phyloP scores from a whole-genome alignment of 345 rosid genomes.

The Hibiscus trionum region DNA sequence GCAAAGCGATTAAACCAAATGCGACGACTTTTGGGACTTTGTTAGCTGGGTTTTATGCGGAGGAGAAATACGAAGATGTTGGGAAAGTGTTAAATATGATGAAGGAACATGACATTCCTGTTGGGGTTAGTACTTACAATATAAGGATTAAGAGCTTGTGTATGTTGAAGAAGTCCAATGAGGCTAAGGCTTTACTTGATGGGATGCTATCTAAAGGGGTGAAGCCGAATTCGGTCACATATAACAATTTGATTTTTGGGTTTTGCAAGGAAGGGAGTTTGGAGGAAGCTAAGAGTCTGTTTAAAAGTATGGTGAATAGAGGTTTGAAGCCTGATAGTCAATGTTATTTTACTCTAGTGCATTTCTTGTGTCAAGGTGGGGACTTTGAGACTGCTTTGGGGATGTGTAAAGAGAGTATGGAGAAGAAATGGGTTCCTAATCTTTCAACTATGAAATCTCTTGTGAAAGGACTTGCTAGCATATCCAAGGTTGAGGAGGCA shows the following conservation, averaged over 20 bases:
- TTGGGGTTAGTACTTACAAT: constrained; percentile 43
- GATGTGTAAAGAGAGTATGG: constrained; percentile 56
- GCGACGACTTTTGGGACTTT: constrained; percentile 39
- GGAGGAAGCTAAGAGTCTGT: constrained; percentile 64
- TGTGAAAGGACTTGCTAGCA: constrained; percentile 54
- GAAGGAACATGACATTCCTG: constrained; percentile 36
- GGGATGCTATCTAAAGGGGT: constrained; percentile 43
- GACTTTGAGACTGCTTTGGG: constrained; percentile 59
- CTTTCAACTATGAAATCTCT: constrained; percentile 54
- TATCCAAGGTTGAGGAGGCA: constrained; percentile 55
- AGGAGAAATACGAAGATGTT: constrained; percentile 66
- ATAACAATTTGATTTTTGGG: constrained; percentile 60
- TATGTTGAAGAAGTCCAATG: constrained; percentile 41
- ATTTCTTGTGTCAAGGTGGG: constrained; percentile 51
- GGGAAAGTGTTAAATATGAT: constrained; percentile 57
- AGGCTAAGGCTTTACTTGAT: constrained; percentile 56
- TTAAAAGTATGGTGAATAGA: constrained; percentile 40
- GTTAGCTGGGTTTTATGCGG: constrained; percentile 65
- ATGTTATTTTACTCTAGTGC: constrained; percentile 51
- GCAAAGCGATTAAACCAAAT: constrained; percentile 47
- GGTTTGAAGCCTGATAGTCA: constrained; percentile 47
- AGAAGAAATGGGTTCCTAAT: constrained; percentile 65
- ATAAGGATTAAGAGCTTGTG: constrained; percentile 66
- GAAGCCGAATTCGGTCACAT: constrained; percentile 45
- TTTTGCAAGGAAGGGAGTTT: constrained; percentile 51